phyloP scores from a whole-genome alignment of 169 alveolate genomes.

The Plasmodium knowlesi region DNA sequence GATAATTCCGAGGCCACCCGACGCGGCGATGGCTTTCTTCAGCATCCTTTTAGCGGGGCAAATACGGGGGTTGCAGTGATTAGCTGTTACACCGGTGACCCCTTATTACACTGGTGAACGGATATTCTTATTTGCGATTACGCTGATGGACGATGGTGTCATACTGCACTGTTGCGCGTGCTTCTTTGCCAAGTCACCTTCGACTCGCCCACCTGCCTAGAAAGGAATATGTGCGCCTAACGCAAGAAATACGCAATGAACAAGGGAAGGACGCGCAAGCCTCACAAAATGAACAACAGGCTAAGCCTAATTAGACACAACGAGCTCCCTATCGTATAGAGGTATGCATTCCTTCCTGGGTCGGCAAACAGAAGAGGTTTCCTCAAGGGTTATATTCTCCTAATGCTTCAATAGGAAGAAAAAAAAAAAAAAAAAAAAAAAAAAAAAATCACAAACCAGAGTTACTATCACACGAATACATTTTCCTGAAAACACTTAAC shows the following conservation, averaged over 20 bases:
- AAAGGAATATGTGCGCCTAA: too few species aligned
- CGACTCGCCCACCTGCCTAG: too few species aligned
- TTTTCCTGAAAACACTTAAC: too few species aligned
- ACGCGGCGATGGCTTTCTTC: constrained; percentile 3
- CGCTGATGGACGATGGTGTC: too few species aligned
- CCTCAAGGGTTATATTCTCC: not conserved
- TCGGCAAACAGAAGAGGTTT: not conserved
- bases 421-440: too few species aligned
- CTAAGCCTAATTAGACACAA: not conserved
- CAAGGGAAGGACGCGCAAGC: not conserved
- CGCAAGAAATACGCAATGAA: too few species aligned
- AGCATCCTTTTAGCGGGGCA: not conserved
- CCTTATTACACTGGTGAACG: too few species aligned
- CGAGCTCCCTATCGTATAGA: not conserved
- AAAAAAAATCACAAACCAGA: not conserved
- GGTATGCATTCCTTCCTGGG: not conserved
- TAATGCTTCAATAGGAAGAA: not conserved
- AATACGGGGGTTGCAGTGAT: not conserved
- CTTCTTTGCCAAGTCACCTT: too few species aligned
- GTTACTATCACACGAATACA: not conserved
- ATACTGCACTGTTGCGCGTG: not conserved
- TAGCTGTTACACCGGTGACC: not conserved
- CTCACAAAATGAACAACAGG: not conserved
- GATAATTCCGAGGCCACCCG: constrained; percentile 23
- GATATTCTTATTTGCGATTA: too few species aligned